phyloP scores from a whole-genome alignment of 352 stramenopile species.

The Phytophthora fragariaefolia region DNA sequence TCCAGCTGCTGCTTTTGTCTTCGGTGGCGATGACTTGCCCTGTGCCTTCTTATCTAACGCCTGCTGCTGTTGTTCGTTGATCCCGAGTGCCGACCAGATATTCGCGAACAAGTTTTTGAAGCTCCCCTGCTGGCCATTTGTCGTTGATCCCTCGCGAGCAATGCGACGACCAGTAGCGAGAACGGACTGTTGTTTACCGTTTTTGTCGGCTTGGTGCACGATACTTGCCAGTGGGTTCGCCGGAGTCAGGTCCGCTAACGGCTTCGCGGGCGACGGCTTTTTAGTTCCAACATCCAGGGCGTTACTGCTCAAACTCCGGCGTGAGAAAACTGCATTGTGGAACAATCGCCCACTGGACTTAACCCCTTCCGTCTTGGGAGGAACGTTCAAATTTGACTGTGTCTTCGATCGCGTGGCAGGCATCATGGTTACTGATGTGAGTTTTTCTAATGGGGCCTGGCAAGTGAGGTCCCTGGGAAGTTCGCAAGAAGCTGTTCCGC shows the following conservation, averaged over 20 bases:
- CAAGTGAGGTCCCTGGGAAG: conserved; percentile 5
- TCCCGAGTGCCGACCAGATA: conserved; percentile 67
- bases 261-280: conserved; percentile 46
- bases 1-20: conserved; percentile 29
- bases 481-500: conserved; percentile 2
- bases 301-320: conserved; percentile 61
- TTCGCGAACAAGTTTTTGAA: conserved; percentile 75
- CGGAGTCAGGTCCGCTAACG: conserved; percentile 45
- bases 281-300: conserved; percentile 40
- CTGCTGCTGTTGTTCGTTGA: conserved; percentile 68
- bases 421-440: conserved; percentile 25
- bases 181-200: conserved; percentile 60
- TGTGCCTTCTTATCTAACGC: conserved; percentile 39
- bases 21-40: conserved; percentile 27
- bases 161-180: conserved; percentile 28
- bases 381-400: conserved; percentile 24
- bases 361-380: conserved; percentile 32
- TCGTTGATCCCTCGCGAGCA: conserved; percentile 33
- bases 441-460: background rate
- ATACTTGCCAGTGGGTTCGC: conserved; percentile 60
- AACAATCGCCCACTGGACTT: conserved; percentile 50
- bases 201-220: conserved; percentile 73
- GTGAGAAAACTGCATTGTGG: conserved; percentile 72
- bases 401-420: conserved; percentile 43
- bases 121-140: conserved; percentile 47